Conservation (phyloP, 129 eudicot genomes). For the Artemisia annua region DNA sequence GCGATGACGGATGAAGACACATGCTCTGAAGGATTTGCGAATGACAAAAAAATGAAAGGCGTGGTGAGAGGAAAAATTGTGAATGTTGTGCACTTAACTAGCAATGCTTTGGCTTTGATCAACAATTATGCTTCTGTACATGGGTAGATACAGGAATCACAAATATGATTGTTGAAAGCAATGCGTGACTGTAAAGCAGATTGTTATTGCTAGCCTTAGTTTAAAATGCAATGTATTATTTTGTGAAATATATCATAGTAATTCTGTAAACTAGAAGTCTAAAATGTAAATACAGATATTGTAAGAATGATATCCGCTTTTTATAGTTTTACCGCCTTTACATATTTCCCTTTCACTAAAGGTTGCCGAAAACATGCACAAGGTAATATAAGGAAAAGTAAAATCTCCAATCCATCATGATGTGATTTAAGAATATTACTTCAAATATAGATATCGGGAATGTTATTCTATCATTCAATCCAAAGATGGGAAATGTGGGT, state of each 20-base stretch:
- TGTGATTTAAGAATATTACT: too few species aligned
- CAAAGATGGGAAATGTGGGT: too few species aligned
- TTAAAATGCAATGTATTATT: slow-evolving; percentile 14
- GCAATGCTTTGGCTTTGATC: slow-evolving; percentile 59
- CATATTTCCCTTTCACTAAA: too few species aligned
- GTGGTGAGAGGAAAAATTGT: slow-evolving; percentile 46
- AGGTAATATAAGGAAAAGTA: too few species aligned
- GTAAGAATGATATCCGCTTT: neutral
- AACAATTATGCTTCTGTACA: slow-evolving; percentile 46
- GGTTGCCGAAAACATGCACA: too few species aligned
- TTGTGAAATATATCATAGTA: slow-evolving; percentile 10
- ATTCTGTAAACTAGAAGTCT: neutral
- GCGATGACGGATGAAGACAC: slow-evolving; percentile 59
- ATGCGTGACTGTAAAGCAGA: neutral
- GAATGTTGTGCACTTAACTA: slow-evolving; percentile 54
- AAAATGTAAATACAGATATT: neutral
- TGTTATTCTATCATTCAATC: too few species aligned
- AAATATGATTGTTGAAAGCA: slow-evolving; percentile 4
- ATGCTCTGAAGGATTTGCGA: slow-evolving; percentile 54
- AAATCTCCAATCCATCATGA: too few species aligned
- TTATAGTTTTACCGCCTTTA: neutral
- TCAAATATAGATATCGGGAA: too few species aligned
- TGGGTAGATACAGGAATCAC: slow-evolving; percentile 3
- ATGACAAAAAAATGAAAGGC: slow-evolving; percentile 36
- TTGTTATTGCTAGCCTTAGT: neutral